Evolutionary conservation across 2,329 filamentous ascomycete species (phyloP), one percentile per base, ranked within the genome.

Genomic region (Paraphoma sp.): DNA sequence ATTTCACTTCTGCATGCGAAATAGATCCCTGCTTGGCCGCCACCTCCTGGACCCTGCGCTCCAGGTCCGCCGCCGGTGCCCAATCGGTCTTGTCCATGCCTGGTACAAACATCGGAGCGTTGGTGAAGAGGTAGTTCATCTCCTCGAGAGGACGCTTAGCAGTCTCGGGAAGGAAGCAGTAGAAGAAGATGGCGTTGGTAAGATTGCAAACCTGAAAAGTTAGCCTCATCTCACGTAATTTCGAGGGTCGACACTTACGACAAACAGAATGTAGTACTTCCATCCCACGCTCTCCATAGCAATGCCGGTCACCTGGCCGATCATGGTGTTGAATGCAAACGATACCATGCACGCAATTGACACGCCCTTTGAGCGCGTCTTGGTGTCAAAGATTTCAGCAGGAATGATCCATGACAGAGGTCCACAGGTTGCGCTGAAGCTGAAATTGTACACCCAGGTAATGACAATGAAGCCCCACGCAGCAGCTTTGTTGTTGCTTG

Each of bases 391-490:
- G 41, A 92, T 89, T 71, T 92, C 89, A 48, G 89, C 87, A 0
- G 85, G 86, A 57, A 88, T 86, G 52, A 85, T 84, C 83, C 83
- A 86, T 17, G 84, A 82, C 1, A 92, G 77, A 0, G 90, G 89
- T 18, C 90, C 90, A 56, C 88, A 90, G 2, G 88, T 89, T 33
- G 84, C 83, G 3, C 84, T 88, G 81, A 92, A 93, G 42, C 83
- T 88, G 79, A 92, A 89, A 77, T 93, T 93, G 82, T 91, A 93
- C 1, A 91, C 72, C 90, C 90, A 93, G 1, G 90, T 93, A 65
- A 86, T 82, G 67, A 87, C 84, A 59, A 93, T 93, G 76, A 93
- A 94, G 1, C 86, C 89, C 88, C 89, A 91, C 6, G 83, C 82
- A 1, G 88, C 88, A 5, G 80, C 78, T 41, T 76, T 76, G 56